phyloP scores from a whole-genome alignment of 345 rosid species.

The Kandelia obovata region DNA sequence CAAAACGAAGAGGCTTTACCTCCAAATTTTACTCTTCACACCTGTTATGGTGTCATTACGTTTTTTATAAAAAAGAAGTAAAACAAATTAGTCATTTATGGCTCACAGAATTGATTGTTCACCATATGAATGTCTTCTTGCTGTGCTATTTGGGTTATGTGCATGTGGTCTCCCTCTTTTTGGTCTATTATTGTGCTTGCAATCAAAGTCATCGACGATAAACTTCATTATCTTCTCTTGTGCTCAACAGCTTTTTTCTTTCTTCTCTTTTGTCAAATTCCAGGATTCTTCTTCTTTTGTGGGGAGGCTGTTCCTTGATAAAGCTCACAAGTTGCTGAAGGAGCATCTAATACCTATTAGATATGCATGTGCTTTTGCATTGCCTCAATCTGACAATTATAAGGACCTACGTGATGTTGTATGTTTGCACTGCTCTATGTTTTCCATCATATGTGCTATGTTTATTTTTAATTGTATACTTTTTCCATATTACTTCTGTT shows the following conservation, averaged over 20 bases:
- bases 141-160: neutral
- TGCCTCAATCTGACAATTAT: conserved; percentile 47
- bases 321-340: conserved; percentile 58
- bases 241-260: neutral
- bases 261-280: conserved; percentile 19
- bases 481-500: conserved; percentile 20
- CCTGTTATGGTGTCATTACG: no score
- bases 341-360: conserved; percentile 58
- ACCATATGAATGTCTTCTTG: neutral
- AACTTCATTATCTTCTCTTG: neutral
- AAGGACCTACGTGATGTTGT: conserved; percentile 67
- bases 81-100: neutral
- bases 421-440: conserved; percentile 22
- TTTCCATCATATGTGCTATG: neutral
- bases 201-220: neutral
- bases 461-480: neutral
- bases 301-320: conserved; percentile 56
- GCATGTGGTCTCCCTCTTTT: no score
- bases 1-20: neutral
- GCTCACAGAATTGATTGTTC: neutral
- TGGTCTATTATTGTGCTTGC: neutral
- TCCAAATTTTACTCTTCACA: no score
- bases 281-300: conserved; percentile 63
- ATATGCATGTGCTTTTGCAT: conserved; percentile 82
- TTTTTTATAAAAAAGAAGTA: no score